A percentile compares a stretch with the other conserved stretches of the same genome.
Evolutionary conservation across 176 grass and related monocot genomes (phyloP).

Genomic region (Avena insularis): DNA sequence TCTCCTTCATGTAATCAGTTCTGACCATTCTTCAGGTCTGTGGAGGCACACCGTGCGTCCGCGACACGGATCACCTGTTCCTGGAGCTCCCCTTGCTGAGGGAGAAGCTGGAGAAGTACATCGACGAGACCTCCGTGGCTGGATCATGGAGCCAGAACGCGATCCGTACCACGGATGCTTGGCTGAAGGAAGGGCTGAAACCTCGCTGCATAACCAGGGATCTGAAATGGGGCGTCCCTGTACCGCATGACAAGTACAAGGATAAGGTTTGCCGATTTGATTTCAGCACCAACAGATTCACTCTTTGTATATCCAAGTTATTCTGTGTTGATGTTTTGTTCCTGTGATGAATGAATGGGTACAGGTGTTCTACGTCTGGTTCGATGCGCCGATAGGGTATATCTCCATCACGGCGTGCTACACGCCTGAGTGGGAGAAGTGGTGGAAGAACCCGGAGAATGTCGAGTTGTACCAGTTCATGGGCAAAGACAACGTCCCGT

Average conservation of each 20-base stretch:
- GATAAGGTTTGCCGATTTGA: slow-evolving; percentile 59
- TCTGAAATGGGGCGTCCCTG: slow-evolving; percentile 83
- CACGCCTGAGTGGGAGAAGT: slow-evolving; percentile 82
- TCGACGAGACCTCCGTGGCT: slow-evolving; percentile 51
- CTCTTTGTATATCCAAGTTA: not conserved
- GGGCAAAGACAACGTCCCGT: slow-evolving; percentile 94
- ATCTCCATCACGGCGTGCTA: slow-evolving; percentile 83
- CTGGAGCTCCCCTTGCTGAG: slow-evolving; percentile 78
- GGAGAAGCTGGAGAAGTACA: slow-evolving; percentile 70
- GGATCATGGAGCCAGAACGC: slow-evolving; percentile 89
- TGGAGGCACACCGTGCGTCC: slow-evolving; percentile 47
- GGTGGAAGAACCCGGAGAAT: slow-evolving; percentile 96
- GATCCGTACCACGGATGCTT: slow-evolving; percentile 61
- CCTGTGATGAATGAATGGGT: not conserved
- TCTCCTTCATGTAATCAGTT: not conserved
- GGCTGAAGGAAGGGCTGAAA: slow-evolving; percentile 74
- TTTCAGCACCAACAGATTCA: not conserved
- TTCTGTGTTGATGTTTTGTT: not conserved
- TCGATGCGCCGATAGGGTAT: slow-evolving; percentile 87
- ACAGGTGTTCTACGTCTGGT: slow-evolving; percentile 92
- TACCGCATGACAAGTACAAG: slow-evolving; percentile 79
- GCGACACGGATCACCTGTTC: slow-evolving; percentile 80
- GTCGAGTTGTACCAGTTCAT: slow-evolving; percentile 90
- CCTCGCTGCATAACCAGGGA: slow-evolving; percentile 84
- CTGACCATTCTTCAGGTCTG: slow-evolving; percentile 52